Conservation (phyloP, 2,329 filamentous ascomycete species). For the Colletotrichum sp. region DNA sequence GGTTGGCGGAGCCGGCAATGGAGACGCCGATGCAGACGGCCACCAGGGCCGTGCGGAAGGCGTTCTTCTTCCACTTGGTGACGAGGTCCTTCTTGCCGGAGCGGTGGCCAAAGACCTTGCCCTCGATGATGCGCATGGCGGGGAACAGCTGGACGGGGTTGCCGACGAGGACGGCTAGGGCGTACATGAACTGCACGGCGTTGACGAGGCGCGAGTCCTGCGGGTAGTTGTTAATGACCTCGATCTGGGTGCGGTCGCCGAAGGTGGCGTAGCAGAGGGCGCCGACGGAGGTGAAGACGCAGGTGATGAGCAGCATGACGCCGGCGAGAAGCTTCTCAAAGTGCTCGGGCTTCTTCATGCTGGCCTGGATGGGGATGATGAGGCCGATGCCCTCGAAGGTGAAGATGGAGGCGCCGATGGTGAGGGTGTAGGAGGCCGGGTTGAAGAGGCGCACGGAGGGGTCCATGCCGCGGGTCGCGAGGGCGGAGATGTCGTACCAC, state of each 20-base stretch:
- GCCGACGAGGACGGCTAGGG: slow-evolving; percentile 74
- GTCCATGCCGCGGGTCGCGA: slow-evolving; percentile 62
- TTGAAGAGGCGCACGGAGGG: slow-evolving; percentile 73
- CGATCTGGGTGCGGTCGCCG: slow-evolving; percentile 70
- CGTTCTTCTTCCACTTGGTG: slow-evolving; percentile 82
- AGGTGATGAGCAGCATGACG: slow-evolving; percentile 76
- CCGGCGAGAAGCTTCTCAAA: slow-evolving; percentile 70
- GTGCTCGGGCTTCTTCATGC: slow-evolving; percentile 77
- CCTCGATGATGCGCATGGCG: slow-evolving; percentile 74
- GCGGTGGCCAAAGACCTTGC: slow-evolving; percentile 67
- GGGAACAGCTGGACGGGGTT: slow-evolving; percentile 79
- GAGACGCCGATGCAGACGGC: slow-evolving; percentile 65
- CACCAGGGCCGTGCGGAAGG: slow-evolving; percentile 63
- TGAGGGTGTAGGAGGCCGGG: slow-evolving; percentile 70
- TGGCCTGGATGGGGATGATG: slow-evolving; percentile 97
- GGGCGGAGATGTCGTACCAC: slow-evolving; percentile 67
- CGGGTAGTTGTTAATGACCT: slow-evolving; percentile 79
- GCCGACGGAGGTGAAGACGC: slow-evolving; percentile 75
- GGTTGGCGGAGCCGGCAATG: slow-evolving; percentile 68
- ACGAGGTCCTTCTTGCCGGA: slow-evolving; percentile 69
- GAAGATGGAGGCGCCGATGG: slow-evolving; percentile 80
- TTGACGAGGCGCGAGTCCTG: slow-evolving; percentile 76
- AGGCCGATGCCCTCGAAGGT: slow-evolving; percentile 98
- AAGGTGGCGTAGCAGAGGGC: slow-evolving; percentile 78
- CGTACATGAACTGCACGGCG: slow-evolving; percentile 77